phyloP scores from a whole-genome alignment of 148 eudicot genomes.

The Diospyros lotus region DNA sequence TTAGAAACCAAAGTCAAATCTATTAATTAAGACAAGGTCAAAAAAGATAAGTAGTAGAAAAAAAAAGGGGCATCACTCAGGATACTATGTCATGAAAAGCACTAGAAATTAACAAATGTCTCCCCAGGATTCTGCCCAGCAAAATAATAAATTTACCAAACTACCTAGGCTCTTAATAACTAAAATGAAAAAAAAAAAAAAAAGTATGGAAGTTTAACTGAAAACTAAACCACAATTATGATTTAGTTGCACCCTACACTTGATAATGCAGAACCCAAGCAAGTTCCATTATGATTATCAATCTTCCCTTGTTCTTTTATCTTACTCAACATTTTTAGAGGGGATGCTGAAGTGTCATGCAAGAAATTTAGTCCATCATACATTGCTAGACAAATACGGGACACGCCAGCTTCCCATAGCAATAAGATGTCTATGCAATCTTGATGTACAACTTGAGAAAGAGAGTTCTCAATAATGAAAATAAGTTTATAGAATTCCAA shows the following conservation, averaged over 20 bases:
- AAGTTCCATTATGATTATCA: not conserved
- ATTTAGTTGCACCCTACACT: not conserved
- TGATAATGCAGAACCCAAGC: not conserved
- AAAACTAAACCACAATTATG: not conserved
- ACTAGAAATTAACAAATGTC: no score
- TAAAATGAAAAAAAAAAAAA: not conserved
- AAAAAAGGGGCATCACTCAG: no score
- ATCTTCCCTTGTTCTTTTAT: not conserved
- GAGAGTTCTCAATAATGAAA: not conserved
- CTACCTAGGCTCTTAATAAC: no score
- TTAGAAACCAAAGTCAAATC: no score
- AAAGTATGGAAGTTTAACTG: not conserved
- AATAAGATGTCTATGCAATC: not conserved
- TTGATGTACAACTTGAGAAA: not conserved
- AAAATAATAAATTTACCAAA: no score
- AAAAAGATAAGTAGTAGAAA: no score
- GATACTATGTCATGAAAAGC: no score
- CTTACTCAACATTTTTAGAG: not conserved
- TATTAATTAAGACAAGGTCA: no score
- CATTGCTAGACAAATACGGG: not conserved
- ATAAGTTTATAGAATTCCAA: not conserved
- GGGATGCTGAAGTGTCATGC: not conserved
- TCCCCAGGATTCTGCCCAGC: no score
- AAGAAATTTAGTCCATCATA: not conserved
- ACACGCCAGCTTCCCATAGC: not conserved